Percentiles rank a stretch among this genome's conserved stretches.
phyloP scores from a whole-genome alignment of 148 eudicot genomes.

The Spergularia bocconei region DNA sequence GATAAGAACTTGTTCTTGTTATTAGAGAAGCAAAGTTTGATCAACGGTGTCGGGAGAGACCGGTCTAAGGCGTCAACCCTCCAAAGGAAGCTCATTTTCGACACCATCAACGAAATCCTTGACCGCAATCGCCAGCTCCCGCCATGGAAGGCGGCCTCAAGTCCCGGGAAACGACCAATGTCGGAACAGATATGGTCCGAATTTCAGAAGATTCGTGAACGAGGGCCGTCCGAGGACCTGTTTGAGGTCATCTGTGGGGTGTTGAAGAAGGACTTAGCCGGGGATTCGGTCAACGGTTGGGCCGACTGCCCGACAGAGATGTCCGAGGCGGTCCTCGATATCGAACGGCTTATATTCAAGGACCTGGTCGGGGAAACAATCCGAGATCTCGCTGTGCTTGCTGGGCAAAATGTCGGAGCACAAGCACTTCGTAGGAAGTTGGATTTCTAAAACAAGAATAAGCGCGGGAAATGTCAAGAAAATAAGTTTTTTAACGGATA shows the following conservation, averaged over 20 bases:
- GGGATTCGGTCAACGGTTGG: slow-evolving; percentile 64
- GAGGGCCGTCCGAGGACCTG: slow-evolving; percentile 47
- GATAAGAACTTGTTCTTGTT: slow-evolving; percentile 50
- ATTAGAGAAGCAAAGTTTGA: slow-evolving; percentile 64
- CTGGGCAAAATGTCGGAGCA: slow-evolving; percentile 28
- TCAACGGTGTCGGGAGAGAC: slow-evolving; percentile 47
- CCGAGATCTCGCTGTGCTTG: slow-evolving; percentile 47
- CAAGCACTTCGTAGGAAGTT: slow-evolving; percentile 61
- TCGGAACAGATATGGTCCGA: slow-evolving; percentile 56
- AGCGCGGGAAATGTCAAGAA: slow-evolving; percentile 14
- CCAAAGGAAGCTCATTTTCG: slow-evolving; percentile 59
- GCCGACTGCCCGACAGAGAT: slow-evolving; percentile 58
- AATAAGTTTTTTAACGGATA: background rate
- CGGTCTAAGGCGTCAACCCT: slow-evolving; percentile 49
- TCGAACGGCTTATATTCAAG: slow-evolving; percentile 82
- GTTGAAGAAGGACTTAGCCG: slow-evolving; percentile 67
- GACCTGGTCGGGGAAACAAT: slow-evolving; percentile 75
- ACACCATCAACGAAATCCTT: slow-evolving; percentile 58
- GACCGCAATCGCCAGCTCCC: slow-evolving; percentile 49
- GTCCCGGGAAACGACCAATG: slow-evolving; percentile 14
- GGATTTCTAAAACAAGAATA: slow-evolving; percentile 45
- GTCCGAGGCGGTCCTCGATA: slow-evolving; percentile 71
- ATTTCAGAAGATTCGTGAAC: slow-evolving; percentile 50
- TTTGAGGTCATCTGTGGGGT: slow-evolving; percentile 66
- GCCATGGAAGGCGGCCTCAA: slow-evolving; percentile 57